phyloP scores from a whole-genome alignment of 495 filamentous ascomycete species.

The Astrothelium macrocarpum region DNA sequence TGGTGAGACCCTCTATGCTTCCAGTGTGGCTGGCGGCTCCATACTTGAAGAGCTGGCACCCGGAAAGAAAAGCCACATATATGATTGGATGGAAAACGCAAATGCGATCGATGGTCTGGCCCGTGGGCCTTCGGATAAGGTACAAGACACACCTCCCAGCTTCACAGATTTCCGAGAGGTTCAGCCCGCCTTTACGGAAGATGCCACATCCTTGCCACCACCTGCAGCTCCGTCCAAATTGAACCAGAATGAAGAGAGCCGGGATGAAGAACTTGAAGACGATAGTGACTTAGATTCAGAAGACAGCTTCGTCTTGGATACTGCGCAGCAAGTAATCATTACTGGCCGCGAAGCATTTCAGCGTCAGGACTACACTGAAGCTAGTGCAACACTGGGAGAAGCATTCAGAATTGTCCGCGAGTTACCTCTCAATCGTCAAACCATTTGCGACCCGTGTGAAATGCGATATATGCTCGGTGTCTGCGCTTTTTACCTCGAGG shows the following conservation, averaged over 20 bases:
- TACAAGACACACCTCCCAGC: background rate
- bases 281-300: background rate
- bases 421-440: background rate
- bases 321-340: background rate
- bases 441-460: background rate
- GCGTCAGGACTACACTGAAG: background rate
- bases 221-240: background rate
- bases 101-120: background rate
- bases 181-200: background rate
- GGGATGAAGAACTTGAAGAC: background rate
- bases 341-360: background rate
- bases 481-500: background rate
- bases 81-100: background rate
- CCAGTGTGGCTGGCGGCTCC: background rate
- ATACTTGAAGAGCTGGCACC: background rate
- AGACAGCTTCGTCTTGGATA: background rate
- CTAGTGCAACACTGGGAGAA: background rate
- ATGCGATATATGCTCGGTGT: background rate
- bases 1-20: background rate
- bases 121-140: background rate
- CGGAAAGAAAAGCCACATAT: background rate
- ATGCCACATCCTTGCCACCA: background rate
- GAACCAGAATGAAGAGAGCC: background rate
- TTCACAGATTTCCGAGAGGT: background rate
- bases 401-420: background rate